Percentiles rank a stretch among this genome's conserved stretches.
Conservation (phyloP, 495 filamentous ascomycete species). For the Neurospora sp. region DNA sequence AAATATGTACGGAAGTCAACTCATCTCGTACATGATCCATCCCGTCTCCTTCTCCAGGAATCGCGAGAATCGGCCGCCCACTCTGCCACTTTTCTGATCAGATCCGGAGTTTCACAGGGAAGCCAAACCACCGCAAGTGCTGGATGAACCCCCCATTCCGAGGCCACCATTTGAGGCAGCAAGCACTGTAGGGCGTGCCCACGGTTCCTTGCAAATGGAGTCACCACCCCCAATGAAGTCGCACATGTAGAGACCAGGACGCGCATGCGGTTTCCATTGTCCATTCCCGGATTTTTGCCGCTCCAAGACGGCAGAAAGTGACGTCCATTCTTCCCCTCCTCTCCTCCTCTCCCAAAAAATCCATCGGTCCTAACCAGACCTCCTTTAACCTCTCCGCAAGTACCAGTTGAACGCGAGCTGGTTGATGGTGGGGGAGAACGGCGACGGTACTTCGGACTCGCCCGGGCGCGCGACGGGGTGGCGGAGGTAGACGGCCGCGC, state of each 20-base stretch:
- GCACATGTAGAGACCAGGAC: background rate
- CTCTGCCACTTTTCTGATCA: background rate
- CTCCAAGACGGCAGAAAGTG: background rate
- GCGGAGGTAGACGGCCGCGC: conserved; percentile 86
- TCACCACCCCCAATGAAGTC: background rate
- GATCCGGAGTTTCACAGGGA: background rate
- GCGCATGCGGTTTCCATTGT: background rate
- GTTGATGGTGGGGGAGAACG: conserved; percentile 52
- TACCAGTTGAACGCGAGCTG: conserved; percentile 92
- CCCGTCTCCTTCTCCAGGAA: background rate
- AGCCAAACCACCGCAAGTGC: background rate
- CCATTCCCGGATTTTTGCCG: background rate
- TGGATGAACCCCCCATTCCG: too few species aligned
- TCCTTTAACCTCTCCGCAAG: conserved; percentile 62
- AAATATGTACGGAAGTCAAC: background rate
- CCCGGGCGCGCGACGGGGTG: conserved; percentile 91
- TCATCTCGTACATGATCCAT: background rate
- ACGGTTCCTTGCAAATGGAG: background rate
- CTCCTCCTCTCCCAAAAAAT: background rate
- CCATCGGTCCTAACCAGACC: background rate
- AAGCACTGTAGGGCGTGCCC: background rate
- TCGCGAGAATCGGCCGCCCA: background rate
- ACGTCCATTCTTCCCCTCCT: background rate
- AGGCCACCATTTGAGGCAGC: background rate
- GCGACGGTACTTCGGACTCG: conserved; percentile 80